phyloP scores from a whole-genome alignment of 352 stramenopile genomes.

The Phytophthora nicotianae region DNA sequence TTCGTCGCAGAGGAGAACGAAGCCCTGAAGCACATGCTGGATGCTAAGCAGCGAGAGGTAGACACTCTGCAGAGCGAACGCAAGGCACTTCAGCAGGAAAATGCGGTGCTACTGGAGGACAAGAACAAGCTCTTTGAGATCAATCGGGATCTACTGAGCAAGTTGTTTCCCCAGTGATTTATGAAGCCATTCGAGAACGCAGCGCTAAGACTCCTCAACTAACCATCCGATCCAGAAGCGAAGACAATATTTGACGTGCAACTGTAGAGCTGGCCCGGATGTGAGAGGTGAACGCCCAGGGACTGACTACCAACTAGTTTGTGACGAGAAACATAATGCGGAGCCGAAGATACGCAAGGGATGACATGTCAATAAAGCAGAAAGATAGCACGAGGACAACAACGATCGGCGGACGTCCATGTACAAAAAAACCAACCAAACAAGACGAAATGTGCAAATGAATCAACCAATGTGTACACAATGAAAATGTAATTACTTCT shows the following conservation, averaged over 20 bases:
- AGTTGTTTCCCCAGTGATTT: conserved; percentile 69
- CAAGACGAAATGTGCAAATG: conserved; percentile 34
- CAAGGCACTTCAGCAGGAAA: conserved; percentile 74
- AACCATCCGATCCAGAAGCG: conserved; percentile 16
- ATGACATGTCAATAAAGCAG: conserved; percentile 12
- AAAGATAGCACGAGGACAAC: conserved; percentile 24
- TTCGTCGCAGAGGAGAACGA: conserved; percentile 71
- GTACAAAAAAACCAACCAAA: conserved; percentile 40
- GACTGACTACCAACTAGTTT: conserved; percentile 15
- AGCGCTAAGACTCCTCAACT: not conserved
- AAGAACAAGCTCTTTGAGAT: conserved; percentile 86
- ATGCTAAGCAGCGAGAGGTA: conserved; percentile 61
- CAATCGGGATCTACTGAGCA: conserved; percentile 69
- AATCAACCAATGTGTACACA: conserved; percentile 32
- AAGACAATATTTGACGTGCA: conserved; percentile 29
- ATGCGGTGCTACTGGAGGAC: conserved; percentile 65
- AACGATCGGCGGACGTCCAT: conserved; percentile 26
- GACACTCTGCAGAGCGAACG: conserved; percentile 54
- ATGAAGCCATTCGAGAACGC: conserved; percentile 1
- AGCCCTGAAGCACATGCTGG: conserved; percentile 48
- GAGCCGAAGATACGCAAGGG: conserved; percentile 8
- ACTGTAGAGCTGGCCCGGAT: conserved; percentile 23
- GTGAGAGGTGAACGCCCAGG: conserved; percentile 9
- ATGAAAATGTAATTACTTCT: conserved; percentile 21
- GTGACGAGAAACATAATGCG: conserved; percentile 25